Percentiles rank a stretch among this genome's conserved stretches.
phyloP scores from a whole-genome alignment of 257 asterid species.

The Primulina huaijiensis region DNA sequence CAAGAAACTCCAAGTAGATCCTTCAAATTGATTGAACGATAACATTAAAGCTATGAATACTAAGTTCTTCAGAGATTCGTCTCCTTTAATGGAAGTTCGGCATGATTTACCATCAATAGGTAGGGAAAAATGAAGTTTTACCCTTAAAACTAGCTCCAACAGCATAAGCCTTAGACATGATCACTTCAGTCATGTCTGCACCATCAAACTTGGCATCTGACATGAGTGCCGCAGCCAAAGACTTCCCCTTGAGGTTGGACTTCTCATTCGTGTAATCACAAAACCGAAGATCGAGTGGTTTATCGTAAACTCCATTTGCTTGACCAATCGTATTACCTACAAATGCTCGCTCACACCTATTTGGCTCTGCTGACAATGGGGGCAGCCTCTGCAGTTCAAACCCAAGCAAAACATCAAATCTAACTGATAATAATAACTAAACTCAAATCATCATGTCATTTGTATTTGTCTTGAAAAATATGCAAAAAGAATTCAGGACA shows the following conservation, averaged over 20 bases:
- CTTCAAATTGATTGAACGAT: background rate
- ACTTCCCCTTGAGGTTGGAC: conserved; percentile 86
- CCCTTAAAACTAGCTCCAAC: conserved; percentile 95
- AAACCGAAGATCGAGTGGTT: conserved; percentile 92
- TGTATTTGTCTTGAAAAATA: background rate
- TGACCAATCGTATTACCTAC: conserved; percentile 93
- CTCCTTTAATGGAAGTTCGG: background rate
- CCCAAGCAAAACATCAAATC: conserved; percentile 13
- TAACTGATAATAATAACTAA: background rate
- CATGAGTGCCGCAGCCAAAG: conserved; percentile 92
- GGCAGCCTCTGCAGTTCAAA: conserved; percentile 76
- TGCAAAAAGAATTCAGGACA: background rate
- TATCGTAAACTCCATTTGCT: conserved; percentile 96
- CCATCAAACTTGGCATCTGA: conserved; percentile 95
- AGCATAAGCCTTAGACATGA: conserved; percentile 97
- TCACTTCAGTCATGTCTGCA: conserved; percentile 90
- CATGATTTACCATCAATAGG: background rate
- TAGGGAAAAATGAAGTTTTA: conserved; percentile 16
- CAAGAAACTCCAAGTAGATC: background rate
- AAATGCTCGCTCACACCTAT: conserved; percentile 89
- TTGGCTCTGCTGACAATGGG: conserved; percentile 80
- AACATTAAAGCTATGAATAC: background rate
- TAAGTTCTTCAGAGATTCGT: no score
- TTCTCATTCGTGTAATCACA: conserved; percentile 90
- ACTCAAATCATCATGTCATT: background rate